These are phyloP conservation scores for Circinella minor DNA, from an alignment of 371 early-diverging fungal genomes.

Conservation along the genomic window DNA sequence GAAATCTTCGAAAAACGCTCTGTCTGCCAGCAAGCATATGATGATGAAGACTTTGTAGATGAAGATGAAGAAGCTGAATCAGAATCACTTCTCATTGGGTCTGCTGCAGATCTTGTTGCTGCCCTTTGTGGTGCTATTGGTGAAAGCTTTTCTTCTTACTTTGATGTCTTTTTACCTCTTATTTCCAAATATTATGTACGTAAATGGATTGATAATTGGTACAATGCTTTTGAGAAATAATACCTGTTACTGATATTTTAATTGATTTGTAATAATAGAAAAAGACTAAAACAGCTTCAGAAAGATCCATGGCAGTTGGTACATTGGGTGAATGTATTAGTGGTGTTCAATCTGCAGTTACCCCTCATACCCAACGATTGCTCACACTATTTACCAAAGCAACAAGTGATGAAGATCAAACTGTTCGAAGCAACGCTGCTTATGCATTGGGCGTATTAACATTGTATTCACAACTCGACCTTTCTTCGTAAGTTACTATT, in stretches of 20 bases:
- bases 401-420: constrained; percentile 77
- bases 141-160: constrained; percentile 71
- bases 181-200: constrained; percentile 78
- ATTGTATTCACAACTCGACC: constrained; percentile 70
- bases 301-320: constrained; percentile 91
- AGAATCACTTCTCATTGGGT: constrained; percentile 80
- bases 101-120: constrained; percentile 85
- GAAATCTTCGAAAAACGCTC: constrained; percentile 82
- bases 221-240: too few species aligned
- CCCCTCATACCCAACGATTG: constrained; percentile 77
- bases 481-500: constrained; percentile 51
- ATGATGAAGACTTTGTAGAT: constrained; percentile 72
- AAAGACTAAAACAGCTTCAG: constrained; percentile 68
- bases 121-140: constrained; percentile 78
- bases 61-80: constrained; percentile 87
- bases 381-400: constrained; percentile 70
- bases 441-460: constrained; percentile 83
- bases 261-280: constrained; percentile 37
- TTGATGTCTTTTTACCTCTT: constrained; percentile 80
- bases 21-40: constrained; percentile 80
- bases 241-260: too few species aligned
- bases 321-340: constrained; percentile 83
- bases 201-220: not conserved
- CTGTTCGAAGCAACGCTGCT: constrained; percentile 87
- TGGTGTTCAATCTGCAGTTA: constrained; percentile 75